Evolutionary conservation across 768 basidiomycete species (phyloP).

Genomic region (Boletus patriciae): DNA sequence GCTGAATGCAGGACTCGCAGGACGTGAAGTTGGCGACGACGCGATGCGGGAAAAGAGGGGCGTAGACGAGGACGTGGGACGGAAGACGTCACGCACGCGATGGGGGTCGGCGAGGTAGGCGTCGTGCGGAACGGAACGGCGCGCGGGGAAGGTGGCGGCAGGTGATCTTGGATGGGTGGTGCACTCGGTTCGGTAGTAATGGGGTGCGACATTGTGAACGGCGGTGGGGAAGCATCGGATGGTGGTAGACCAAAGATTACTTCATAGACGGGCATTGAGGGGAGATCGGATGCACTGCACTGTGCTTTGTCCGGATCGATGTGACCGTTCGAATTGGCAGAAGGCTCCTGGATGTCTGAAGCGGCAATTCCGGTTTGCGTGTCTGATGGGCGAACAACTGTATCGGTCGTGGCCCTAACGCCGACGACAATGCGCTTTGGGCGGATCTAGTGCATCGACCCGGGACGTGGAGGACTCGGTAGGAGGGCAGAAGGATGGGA

Average conservation of each 20-base stretch:
- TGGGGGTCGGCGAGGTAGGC: constrained; percentile 28
- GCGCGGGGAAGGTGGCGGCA: constrained; percentile 20
- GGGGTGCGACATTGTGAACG: neutral
- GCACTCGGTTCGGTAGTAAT: constrained; percentile 9
- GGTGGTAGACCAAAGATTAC: constrained; percentile 18
- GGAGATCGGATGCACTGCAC: constrained; percentile 10
- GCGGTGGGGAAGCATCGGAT: neutral
- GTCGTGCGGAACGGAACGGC: constrained; percentile 25
- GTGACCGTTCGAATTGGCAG: constrained; percentile 2
- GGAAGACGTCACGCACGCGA: constrained; percentile 20
- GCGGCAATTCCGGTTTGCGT: neutral
- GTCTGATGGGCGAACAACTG: neutral
- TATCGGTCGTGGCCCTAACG: constrained; percentile 15
- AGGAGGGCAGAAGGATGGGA: constrained; percentile 25
- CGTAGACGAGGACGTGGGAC: constrained; percentile 36
- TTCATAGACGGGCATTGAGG: constrained; percentile 23
- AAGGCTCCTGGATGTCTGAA: constrained; percentile 4
- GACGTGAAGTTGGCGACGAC: constrained; percentile 35
- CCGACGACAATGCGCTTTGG: constrained; percentile 50
- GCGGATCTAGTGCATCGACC: constrained; percentile 30
- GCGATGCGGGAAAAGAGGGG: constrained; percentile 23
- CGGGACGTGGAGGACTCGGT: constrained; percentile 14
- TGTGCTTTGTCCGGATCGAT: constrained; percentile 9
- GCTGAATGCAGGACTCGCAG: constrained; percentile 19
- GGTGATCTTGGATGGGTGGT: constrained; percentile 3